These are phyloP conservation scores for Cupressus sempervirens DNA, from an alignment of 75 land plant genomes.

Conservation along the genomic window DNA sequence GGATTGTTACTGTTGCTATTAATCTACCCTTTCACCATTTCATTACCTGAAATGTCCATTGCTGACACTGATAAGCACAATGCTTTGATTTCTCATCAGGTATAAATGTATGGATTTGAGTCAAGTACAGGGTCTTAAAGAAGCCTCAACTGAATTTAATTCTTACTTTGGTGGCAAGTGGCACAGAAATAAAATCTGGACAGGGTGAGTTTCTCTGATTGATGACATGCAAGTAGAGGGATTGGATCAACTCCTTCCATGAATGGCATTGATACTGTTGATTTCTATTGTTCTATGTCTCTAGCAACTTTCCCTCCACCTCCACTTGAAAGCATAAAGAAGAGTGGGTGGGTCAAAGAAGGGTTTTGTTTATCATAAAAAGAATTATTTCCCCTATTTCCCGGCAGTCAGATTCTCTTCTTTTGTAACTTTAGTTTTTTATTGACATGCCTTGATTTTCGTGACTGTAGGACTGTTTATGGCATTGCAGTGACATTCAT, in stretches of 20 bases:
- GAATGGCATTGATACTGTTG: neutral
- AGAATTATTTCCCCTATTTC: neutral
- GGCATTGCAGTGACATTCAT: slow-evolving; percentile 68
- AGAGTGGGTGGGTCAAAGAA: neutral
- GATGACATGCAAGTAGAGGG: neutral
- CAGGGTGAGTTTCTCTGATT: slow-evolving; percentile 39
- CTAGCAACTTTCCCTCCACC: neutral
- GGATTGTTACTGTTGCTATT: slow-evolving; percentile 4
- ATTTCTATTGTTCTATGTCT: neutral
- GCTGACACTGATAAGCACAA: neutral
- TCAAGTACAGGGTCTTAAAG: slow-evolving; percentile 46
- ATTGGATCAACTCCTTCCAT: slow-evolving; percentile 1
- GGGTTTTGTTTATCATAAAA: neutral
- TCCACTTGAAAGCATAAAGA: neutral
- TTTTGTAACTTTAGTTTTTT: neutral
- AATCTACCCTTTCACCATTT: neutral
- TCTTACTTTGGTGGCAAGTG: slow-evolving; percentile 54
- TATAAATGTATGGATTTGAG: slow-evolving; percentile 39
- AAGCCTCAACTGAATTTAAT: slow-evolving; percentile 47
- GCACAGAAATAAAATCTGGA: slow-evolving; percentile 65
- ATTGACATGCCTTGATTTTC: slow-evolving; percentile 6
- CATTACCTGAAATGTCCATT: neutral
- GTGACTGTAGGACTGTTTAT: slow-evolving; percentile 33
- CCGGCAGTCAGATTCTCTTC: neutral
- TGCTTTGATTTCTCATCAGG: slow-evolving; percentile 21